Conservation (phyloP, 345 rosid species). For the Erodium maritimum region DNA sequence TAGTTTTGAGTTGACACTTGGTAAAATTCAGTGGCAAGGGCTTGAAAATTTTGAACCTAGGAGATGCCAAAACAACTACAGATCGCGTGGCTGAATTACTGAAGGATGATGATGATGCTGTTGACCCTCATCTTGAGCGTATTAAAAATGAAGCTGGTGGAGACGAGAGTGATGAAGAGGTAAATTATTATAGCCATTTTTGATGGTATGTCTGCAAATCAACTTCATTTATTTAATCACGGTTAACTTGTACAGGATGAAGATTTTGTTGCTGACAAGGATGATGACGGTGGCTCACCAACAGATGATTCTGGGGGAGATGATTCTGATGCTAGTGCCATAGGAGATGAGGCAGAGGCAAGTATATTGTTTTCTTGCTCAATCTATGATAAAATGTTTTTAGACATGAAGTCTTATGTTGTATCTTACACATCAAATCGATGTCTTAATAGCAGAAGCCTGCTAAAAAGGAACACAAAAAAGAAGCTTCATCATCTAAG, state of each 20-base stretch:
- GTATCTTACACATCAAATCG: conserved; percentile 3
- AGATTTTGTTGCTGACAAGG: conserved; percentile 76
- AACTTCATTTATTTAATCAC: not conserved
- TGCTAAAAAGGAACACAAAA: conserved; percentile 48
- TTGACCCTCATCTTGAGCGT: conserved; percentile 91
- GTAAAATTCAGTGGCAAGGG: conserved; percentile 53
- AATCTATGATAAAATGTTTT: not conserved
- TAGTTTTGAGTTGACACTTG: conserved; percentile 9
- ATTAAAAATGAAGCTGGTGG: conserved; percentile 71
- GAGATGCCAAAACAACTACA: conserved; percentile 40
- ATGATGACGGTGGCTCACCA: conserved; percentile 91
- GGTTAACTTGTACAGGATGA: conserved; percentile 50
- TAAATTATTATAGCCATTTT: not conserved
- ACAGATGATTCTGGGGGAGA: conserved; percentile 95
- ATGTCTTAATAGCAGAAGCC: conserved; percentile 46
- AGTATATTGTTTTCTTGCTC: conserved; percentile 11
- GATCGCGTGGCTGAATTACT: conserved; percentile 73
- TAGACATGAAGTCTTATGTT: not conserved
- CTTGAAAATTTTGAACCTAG: conserved; percentile 83
- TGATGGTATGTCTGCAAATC: not conserved
- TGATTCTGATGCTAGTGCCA: conserved; percentile 55
- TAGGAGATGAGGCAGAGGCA: conserved; percentile 76
- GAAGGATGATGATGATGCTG: conserved; percentile 72
- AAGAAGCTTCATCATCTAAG: conserved; percentile 55
- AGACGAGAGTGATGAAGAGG: conserved; percentile 98